These are phyloP conservation scores for Lepraria neglecta DNA, from an alignment of 495 filamentous ascomycete species.

Conservation along the genomic window DNA sequence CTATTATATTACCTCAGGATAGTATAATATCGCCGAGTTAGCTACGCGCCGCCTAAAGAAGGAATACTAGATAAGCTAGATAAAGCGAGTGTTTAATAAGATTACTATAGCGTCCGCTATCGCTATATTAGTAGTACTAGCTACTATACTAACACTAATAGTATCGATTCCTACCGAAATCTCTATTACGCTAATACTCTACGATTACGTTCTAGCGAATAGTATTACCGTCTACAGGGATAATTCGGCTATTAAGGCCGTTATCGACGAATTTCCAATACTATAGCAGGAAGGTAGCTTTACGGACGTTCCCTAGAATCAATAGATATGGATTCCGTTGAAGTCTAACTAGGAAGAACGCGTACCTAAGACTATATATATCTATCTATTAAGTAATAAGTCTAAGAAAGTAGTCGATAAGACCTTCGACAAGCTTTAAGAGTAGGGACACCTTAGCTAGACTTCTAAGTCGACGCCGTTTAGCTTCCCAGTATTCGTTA, in stretches of 20 bases:
- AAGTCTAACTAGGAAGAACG: neutral
- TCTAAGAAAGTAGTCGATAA: too few species aligned
- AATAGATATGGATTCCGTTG: neutral
- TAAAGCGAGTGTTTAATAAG: neutral
- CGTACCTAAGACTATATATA: too few species aligned
- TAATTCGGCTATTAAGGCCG: neutral
- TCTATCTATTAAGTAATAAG: too few species aligned
- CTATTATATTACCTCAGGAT: neutral
- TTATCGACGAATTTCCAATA: too few species aligned
- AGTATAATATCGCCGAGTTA: neutral
- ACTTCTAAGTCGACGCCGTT: neutral
- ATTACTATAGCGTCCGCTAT: neutral
- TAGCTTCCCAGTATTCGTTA: neutral
- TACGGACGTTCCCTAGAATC: neutral
- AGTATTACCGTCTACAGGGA: too few species aligned
- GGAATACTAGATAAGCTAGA: neutral
- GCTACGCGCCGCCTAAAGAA: neutral
- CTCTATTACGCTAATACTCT: too few species aligned
- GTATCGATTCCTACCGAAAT: too few species aligned
- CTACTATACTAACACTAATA: too few species aligned
- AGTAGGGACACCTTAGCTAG: neutral
- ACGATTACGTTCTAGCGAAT: neutral
- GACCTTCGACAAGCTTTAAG: too few species aligned
- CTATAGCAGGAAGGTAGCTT: neutral
- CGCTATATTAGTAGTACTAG: neutral